A percentile compares a stretch with the other conserved stretches of the same genome.
Conservation (phyloP, 1,284 basidiomycete species). For the Schizopora paradoxa region DNA sequence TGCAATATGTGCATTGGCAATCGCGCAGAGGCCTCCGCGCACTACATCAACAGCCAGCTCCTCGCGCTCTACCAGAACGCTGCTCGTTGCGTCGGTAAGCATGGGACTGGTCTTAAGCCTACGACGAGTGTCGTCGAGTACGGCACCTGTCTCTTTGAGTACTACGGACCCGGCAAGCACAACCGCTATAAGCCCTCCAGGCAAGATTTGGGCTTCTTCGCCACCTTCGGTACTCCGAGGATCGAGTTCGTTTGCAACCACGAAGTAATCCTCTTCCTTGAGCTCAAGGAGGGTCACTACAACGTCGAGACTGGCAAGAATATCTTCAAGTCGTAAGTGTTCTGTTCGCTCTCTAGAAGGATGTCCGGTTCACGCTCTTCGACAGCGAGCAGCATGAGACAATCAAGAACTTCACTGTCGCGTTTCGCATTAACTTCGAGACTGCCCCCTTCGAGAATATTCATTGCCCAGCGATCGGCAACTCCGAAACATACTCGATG, state of each 20-base stretch:
- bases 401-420: conserved; percentile 9
- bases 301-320: conserved; percentile 15
- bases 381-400: conserved; percentile 10
- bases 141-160: conserved; percentile 16
- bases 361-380: not conserved
- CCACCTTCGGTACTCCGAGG: conserved; percentile 15
- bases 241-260: conserved; percentile 20
- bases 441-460: conserved; percentile 11
- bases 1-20: conserved; percentile 18
- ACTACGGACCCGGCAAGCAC: conserved; percentile 16
- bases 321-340: conserved; percentile 5
- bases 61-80: conserved; percentile 19
- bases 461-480: conserved; percentile 10
- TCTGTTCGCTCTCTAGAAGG: too few relatives aligned
- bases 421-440: conserved; percentile 18
- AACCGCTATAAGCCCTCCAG: conserved; percentile 3
- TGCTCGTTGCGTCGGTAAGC: conserved; percentile 13
- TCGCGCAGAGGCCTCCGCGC: conserved; percentile 14
- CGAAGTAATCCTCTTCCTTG: conserved; percentile 18
- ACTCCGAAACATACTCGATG: conserved; percentile 7
- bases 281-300: conserved; percentile 16
- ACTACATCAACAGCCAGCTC: conserved; percentile 19
- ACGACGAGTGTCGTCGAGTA: conserved; percentile 12
- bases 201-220: conserved; percentile 16
- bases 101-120: conserved; percentile 11